Evolutionary conservation across 2,329 filamentous ascomycete species (phyloP).

Genomic region (Fragosphaeria purpurea): DNA sequence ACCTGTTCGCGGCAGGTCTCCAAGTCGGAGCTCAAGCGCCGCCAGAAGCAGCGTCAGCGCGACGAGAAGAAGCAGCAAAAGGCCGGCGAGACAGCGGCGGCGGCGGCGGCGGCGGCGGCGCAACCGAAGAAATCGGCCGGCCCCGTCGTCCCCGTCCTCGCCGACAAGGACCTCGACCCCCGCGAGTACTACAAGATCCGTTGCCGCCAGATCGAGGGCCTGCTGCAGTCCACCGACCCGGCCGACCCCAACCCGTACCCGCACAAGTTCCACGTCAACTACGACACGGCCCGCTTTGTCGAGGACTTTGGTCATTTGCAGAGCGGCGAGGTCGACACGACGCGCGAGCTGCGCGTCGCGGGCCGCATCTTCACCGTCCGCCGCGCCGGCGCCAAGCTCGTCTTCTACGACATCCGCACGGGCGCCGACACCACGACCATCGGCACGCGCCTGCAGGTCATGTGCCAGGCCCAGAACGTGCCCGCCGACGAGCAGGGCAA

Average conservation of each 20-base stretch:
- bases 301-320: constrained; percentile 70
- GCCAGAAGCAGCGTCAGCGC: constrained; percentile 80
- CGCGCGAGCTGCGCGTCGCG: constrained; percentile 66
- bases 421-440: constrained; percentile 46
- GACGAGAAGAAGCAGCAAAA: constrained; percentile 85
- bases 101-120: constrained; percentile 38
- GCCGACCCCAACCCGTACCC: constrained; percentile 79
- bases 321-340: constrained; percentile 74
- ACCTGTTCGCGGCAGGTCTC: constrained; percentile 34
- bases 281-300: constrained; percentile 71
- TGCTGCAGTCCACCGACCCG: constrained; percentile 54
- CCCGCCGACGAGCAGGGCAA: constrained; percentile 36
- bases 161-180: constrained; percentile 46
- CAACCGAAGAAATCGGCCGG: constrained; percentile 47
- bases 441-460: constrained; percentile 74
- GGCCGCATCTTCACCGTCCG: constrained; percentile 87
- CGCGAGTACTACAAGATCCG: constrained; percentile 91
- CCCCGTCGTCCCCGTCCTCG: constrained; percentile 38
- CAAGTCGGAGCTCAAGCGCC: constrained; percentile 88
- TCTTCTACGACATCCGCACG: constrained; percentile 77
- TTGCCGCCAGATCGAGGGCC: constrained; percentile 65
- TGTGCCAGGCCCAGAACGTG: constrained; percentile 78
- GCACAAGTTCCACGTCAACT: constrained; percentile 83
- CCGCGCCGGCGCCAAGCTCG: constrained; percentile 69
- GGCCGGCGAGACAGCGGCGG: constrained; percentile 49